Base-by-base conservation (phyloP, 495 filamentous ascomycete genomes). In the Alectoria sarmentosa region DNA sequence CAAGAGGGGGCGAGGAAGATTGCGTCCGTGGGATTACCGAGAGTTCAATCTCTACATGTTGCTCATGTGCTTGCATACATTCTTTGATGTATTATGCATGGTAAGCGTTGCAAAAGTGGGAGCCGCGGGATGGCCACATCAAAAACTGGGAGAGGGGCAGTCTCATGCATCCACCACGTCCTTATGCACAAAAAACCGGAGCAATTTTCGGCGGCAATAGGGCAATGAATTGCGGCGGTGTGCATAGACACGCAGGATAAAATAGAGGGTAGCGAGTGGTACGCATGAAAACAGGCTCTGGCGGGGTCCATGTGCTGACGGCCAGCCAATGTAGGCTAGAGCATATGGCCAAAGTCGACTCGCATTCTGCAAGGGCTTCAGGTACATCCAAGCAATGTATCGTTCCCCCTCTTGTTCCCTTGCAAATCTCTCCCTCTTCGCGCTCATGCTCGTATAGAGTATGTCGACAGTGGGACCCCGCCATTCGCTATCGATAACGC, bases 281-380 rank as follows among this genome's bases (percentile, higher is more conserved):
- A 58, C 62, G 62, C 62, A 64, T 64, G 61, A 28, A 63, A 63
- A 37, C 55, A 38, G 28, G 49, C 49, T 32, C 14, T 17, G 34
- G 13, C 28, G 59, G 23, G 41, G 23, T 26, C 23, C 54, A 15
- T 41, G 48, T 46, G n/a, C 37, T 36, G 17, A 42, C 21, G 30
- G 41, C 62, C 55, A 59, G 32, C 52, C 62, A 28, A 44, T 36
- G 56, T 58, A 38, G 23, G 36, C 48, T 26, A 55, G 10, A 30
- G 7, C n/a, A 37, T 26, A 38, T 44, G 41, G 30, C 13, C 62
- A 19, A 36, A 42, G 37, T 44, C 41, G 14, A 52, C 39, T 62
- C 62, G 64, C 59, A 66, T 66, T 14, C 60, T 66, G 64, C 64
- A 66, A 66, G 64, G 64, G 64, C 56, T 62, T 66, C 64, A 66